phyloP scores from a whole-genome alignment of 2,329 filamentous ascomycete species.

The Tricladium varicosporioides region DNA sequence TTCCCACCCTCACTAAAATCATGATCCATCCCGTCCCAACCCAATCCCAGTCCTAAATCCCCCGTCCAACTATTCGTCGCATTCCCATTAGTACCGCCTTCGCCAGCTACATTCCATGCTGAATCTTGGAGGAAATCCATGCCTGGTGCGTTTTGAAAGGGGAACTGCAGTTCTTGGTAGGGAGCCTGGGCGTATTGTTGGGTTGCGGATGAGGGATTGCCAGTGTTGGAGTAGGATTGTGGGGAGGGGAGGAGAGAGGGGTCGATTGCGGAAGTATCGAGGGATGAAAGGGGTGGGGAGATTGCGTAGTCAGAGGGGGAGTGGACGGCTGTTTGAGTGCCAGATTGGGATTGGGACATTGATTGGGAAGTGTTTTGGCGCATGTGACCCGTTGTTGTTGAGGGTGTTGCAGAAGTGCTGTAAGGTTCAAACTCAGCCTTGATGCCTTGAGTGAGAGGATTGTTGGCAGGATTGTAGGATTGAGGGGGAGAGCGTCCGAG shows the following conservation, averaged over 20 bases:
- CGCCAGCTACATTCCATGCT: slow-evolving; percentile 13
- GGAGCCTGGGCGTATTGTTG: background rate
- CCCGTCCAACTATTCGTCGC: slow-evolving; percentile 8
- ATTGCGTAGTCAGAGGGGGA: slow-evolving; percentile 25
- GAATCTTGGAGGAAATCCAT: slow-evolving; percentile 30
- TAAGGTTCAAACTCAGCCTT: slow-evolving; percentile 23
- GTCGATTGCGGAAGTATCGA: slow-evolving; percentile 30
- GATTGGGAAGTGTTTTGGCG: slow-evolving; percentile 9
- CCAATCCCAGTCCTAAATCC: slow-evolving; percentile 22
- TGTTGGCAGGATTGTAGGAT: too few relatives aligned
- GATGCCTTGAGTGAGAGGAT: slow-evolving; percentile 6
- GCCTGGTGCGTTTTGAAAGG: slow-evolving; percentile 24
- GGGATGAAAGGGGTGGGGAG: slow-evolving; percentile 25
- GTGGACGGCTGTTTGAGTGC: slow-evolving; percentile 8
- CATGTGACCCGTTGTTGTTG: slow-evolving; percentile 1
- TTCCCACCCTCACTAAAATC: slow-evolving; percentile 30
- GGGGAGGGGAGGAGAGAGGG: slow-evolving; percentile 29
- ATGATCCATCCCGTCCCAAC: slow-evolving; percentile 23
- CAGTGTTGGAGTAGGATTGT: slow-evolving; percentile 5
- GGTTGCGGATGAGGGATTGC: slow-evolving; percentile 1
- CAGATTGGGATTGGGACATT: slow-evolving; percentile 2
- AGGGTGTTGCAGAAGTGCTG: background rate
- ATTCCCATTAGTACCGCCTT: slow-evolving; percentile 6
- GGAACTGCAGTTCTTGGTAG: slow-evolving; percentile 24
- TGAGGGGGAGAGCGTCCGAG: slow-evolving; percentile 16